These are phyloP conservation scores for Serendipita indica DNA, from an alignment of 768 basidiomycete genomes.

Conservation along the genomic window DNA sequence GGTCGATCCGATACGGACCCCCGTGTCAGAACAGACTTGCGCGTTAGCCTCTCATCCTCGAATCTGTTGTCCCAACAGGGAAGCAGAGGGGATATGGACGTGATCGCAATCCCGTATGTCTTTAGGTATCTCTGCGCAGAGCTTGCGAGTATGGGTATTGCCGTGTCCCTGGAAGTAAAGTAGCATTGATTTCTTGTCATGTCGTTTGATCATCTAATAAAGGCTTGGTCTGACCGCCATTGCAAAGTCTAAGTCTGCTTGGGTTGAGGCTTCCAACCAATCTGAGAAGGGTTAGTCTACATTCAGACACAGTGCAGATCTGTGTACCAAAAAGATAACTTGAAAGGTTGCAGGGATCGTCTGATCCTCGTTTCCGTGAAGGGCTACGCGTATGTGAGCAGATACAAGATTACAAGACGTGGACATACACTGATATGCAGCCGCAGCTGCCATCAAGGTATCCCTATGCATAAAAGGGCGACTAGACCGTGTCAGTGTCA, in stretches of 20 bases:
- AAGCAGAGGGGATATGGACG: conserved; percentile 80
- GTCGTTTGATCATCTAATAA: neutral
- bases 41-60: conserved; percentile 49
- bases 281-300: conserved; percentile 28
- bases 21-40: conserved; percentile 28
- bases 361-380: conserved; percentile 76
- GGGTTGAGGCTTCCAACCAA: conserved; percentile 69
- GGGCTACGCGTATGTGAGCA: conserved; percentile 30
- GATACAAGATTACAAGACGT: neutral
- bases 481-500: conserved; percentile 24
- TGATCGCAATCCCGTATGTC: conserved; percentile 90
- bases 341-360: conserved; percentile 90
- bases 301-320: neutral
- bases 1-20: conserved; percentile 32
- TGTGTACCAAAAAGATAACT: conserved; percentile 72
- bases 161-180: conserved; percentile 65
- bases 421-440: conserved; percentile 76
- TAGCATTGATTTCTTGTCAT: conserved; percentile 18
- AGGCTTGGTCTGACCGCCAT: neutral
- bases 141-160: conserved; percentile 96
- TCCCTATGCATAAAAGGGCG: conserved; percentile 62
- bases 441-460: conserved; percentile 77
- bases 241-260: conserved; percentile 31
- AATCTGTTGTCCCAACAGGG: conserved; percentile 49
- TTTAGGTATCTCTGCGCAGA: conserved; percentile 92